Percentiles rank a stretch among this genome's conserved stretches.
These are phyloP conservation scores for Xylariaceae sp. DNA, from an alignment of 2,329 filamentous ascomycete genomes.

Conservation along the genomic window DNA sequence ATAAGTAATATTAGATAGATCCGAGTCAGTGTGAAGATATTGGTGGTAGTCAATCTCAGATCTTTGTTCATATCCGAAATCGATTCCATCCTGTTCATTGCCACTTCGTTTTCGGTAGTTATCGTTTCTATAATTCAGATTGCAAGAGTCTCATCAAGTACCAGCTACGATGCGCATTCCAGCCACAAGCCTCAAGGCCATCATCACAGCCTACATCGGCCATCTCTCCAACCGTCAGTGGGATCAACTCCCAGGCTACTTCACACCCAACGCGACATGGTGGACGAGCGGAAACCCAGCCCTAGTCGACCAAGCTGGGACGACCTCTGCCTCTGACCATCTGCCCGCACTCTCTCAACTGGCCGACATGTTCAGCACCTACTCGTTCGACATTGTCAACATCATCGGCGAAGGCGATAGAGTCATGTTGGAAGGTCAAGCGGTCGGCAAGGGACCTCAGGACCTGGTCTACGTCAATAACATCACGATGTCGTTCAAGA, in stretches of 20 bases:
- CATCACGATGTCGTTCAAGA: constrained; percentile 2
- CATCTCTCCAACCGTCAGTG: constrained; percentile 1
- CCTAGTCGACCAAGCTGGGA: neutral
- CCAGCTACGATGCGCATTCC: neutral
- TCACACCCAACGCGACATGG: constrained; percentile 5
- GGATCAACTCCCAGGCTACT: constrained; percentile 3
- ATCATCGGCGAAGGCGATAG: constrained; percentile 3
- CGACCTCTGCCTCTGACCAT: neutral
- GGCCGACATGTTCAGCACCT: constrained; percentile 2
- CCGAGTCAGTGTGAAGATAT: too few species aligned
- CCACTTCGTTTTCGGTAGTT: too few species aligned
- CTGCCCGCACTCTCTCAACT: neutral
- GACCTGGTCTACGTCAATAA: constrained; percentile 8
- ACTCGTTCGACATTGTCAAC: constrained; percentile 3
- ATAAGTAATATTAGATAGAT: too few species aligned
- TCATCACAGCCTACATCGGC: constrained; percentile 1
- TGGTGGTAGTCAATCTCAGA: too few species aligned
- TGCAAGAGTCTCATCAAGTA: too few species aligned
- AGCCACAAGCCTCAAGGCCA: neutral
- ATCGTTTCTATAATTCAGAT: too few species aligned
- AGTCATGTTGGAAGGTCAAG: constrained; percentile 4
- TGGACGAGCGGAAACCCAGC: constrained; percentile 4
- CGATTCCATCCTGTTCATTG: too few species aligned
- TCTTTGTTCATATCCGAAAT: too few species aligned
- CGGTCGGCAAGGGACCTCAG: neutral